Conservation (phyloP, 2,329 filamentous ascomycete species). For the Alternaria metachromatica region DNA sequence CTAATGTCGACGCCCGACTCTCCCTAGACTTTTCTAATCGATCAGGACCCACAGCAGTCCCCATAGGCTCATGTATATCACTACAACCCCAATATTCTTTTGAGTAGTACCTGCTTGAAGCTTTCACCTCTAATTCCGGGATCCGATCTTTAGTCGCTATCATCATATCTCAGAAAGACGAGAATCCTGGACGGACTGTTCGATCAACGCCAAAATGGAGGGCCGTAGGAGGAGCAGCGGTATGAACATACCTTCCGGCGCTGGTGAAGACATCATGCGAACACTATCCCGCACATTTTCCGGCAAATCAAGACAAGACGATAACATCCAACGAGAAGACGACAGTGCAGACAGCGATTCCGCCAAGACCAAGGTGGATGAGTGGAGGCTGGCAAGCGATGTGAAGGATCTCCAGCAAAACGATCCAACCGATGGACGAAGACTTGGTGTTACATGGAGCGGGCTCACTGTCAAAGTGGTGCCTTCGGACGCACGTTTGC, state of each 20-base stretch:
- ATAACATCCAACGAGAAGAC: constrained; percentile 7
- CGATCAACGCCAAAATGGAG: neutral
- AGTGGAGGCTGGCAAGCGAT: constrained; percentile 29
- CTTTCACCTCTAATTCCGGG: neutral
- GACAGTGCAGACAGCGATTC: constrained; percentile 12
- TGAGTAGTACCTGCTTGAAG: neutral
- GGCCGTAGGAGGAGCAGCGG: constrained; percentile 1
- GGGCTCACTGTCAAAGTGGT: constrained; percentile 76
- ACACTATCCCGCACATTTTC: constrained; percentile 27
- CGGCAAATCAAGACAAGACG: constrained; percentile 19
- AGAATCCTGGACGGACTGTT: neutral
- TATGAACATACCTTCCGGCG: constrained; percentile 3
- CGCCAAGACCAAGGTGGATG: constrained; percentile 25
- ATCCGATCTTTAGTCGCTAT: neutral
- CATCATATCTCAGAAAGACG: neutral
- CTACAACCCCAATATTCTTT: neutral
- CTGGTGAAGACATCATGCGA: constrained; percentile 21
- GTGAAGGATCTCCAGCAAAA: constrained; percentile 26
- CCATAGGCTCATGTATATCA: neutral
- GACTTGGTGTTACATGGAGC: constrained; percentile 71
- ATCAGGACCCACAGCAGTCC: neutral
- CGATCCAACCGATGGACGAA: constrained; percentile 22
- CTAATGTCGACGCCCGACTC: neutral
- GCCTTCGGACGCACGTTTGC: constrained; percentile 67
- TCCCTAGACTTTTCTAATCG: neutral